Conservation (phyloP, 164 flowering plant genomes). For the Cinnamomum chago region DNA sequence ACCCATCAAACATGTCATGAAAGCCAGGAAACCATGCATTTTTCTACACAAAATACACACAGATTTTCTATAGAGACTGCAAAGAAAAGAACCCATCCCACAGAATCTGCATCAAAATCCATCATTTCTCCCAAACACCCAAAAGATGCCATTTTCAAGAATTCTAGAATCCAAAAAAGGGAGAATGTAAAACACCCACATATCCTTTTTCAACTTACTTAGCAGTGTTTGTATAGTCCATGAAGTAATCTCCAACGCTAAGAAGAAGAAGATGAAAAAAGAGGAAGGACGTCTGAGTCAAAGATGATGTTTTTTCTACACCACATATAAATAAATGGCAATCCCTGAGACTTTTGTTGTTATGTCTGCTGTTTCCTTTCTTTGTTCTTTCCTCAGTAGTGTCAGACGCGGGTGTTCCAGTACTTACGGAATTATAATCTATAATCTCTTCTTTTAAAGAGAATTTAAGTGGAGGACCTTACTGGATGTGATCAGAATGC, state of each 20-base stretch:
- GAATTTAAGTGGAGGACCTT: too few species aligned
- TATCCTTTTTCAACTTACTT: background rate
- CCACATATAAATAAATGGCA: background rate
- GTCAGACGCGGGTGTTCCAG: too few species aligned
- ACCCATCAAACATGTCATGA: background rate
- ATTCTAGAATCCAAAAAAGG: background rate
- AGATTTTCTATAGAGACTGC: background rate
- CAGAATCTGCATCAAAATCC: background rate
- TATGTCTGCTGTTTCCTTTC: too few species aligned
- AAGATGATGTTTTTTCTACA: background rate
- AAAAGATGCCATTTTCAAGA: background rate
- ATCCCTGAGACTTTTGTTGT: too few species aligned
- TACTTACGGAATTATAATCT: too few species aligned
- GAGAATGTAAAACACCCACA: background rate
- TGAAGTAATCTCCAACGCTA: background rate
- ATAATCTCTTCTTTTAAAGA: too few species aligned
- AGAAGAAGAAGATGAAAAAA: too few species aligned
- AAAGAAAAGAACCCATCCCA: background rate
- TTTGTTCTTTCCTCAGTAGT: too few species aligned
- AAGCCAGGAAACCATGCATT: background rate
- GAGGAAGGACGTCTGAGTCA: background rate
- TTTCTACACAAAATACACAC: background rate
- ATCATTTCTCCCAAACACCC: background rate
- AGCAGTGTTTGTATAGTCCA: background rate
- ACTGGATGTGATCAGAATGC: too few species aligned